Evolutionary conservation across 768 basidiomycete species (phyloP), one percentile per base, ranked within the genome.

Genomic region (Floccularia luteovirens): DNA sequence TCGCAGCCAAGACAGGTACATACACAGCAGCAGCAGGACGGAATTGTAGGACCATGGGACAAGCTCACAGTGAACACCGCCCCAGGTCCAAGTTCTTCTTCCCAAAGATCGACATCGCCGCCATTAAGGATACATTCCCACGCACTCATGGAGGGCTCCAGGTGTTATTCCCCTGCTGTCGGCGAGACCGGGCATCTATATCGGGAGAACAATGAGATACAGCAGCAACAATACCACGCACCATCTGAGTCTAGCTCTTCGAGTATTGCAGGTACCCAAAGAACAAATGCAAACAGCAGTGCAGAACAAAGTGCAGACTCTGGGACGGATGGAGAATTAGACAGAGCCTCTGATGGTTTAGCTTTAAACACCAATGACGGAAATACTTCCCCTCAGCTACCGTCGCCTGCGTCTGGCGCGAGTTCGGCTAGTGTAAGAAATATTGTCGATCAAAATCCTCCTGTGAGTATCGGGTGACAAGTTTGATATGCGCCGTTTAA

Each of bases 401-500:
- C 86, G 11, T 86, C 83, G 3, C 87, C 87, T 32, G 76, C 76
- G 35, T 84, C 83, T 16, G 75, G 78, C 41, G 66, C 72, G 6
- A 75, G 80, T 25, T 65, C 66, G 3, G 51, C 60, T 37, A 68
- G 67, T 43, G 67, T 66, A 10, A 58, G 64, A 46, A 69, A 65
- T 30, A 63, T 68, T 20, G 65, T 80, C 24, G 94, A 98, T 62
- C 90, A 94, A 66, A 97, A 98, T 58, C 93, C 93, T 51, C 93
- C 93, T 11, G 82, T 84, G 56, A 55, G 79, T 68, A 7, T 19
- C 32, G 32, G 20, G 32, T 24, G 21, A 44, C 37, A 41, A 38
- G 25, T 36, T 25, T 24, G 16, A 28, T 44, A 23, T 42, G 43
- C 20, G 31, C 39, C 31, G 16, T 21, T 19, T 17, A 23, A 10